These are phyloP conservation scores for Penicillium sp. DNA, from an alignment of 2,329 filamentous ascomycete genomes.

Conservation along the genomic window DNA sequence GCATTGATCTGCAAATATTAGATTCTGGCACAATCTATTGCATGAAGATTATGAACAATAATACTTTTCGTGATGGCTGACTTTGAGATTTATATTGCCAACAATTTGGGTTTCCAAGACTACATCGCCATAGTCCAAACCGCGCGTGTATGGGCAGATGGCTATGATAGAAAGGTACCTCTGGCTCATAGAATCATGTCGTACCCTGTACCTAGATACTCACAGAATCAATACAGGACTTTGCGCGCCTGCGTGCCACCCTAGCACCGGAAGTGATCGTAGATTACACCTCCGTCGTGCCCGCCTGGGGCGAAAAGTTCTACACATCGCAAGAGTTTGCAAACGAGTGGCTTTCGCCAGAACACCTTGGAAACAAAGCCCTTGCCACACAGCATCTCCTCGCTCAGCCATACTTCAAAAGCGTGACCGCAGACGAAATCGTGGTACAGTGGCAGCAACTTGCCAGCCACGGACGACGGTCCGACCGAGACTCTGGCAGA, in stretches of 20 bases:
- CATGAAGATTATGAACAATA: no score
- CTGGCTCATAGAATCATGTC: no score
- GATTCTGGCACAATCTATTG: no score
- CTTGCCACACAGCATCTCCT: slow-evolving; percentile 23
- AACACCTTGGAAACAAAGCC: slow-evolving; percentile 1
- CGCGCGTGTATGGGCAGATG: slow-evolving; percentile 21
- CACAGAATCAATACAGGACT: not conserved
- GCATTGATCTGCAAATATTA: no score
- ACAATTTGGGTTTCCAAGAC: slow-evolving; percentile 21
- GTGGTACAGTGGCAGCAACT: slow-evolving; percentile 25
- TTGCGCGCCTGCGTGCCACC: not conserved
- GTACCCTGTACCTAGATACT: no score
- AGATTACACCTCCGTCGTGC: not conserved
- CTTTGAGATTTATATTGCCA: slow-evolving; percentile 20
- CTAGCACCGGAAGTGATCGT: not conserved
- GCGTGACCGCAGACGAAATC: slow-evolving; percentile 18
- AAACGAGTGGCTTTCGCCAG: not conserved
- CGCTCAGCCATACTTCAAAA: slow-evolving; percentile 22
- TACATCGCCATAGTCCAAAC: slow-evolving; percentile 22
- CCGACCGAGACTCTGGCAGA: slow-evolving; percentile 12
- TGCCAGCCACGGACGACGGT: slow-evolving; percentile 19
- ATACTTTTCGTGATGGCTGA: not conserved
- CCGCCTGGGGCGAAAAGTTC: not conserved
- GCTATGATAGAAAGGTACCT: slow-evolving; percentile 24
- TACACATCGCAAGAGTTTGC: not conserved